Evolutionary conservation across 2,329 filamentous ascomycete species (phyloP).

Genomic region (Macrophomina tecta): DNA sequence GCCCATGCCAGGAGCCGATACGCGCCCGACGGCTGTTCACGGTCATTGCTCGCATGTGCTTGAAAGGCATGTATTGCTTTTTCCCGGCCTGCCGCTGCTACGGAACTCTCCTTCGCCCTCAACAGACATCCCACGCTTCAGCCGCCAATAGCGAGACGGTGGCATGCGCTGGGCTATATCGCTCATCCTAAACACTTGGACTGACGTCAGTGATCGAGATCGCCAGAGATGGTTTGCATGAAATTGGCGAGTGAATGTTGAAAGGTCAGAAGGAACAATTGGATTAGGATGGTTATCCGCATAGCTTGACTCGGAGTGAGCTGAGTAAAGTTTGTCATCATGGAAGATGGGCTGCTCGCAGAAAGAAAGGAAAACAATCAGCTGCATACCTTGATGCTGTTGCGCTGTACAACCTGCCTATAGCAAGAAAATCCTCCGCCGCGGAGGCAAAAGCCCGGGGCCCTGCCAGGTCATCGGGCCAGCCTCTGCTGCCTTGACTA

Average conservation of each 20-base stretch:
- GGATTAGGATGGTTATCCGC: slow-evolving; percentile 27
- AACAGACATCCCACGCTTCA: neutral
- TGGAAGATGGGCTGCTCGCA: slow-evolving; percentile 5
- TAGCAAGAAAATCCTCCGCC: neutral
- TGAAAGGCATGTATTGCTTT: neutral
- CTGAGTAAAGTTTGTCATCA: slow-evolving; percentile 29
- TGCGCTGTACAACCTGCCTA: neutral
- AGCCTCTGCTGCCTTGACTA: neutral
- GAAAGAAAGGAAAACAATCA: neutral
- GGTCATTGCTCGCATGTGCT: neutral
- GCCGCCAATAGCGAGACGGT: neutral
- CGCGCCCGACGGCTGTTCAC: neutral
- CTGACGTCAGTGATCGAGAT: neutral
- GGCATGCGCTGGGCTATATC: neutral
- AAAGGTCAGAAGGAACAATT: slow-evolving; percentile 29
- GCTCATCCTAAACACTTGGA: slow-evolving; percentile 11
- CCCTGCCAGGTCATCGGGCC: slow-evolving; percentile 3
- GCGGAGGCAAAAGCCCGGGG: neutral
- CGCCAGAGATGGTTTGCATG: neutral
- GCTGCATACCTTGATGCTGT: slow-evolving; percentile 7
- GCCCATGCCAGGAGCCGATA: neutral
- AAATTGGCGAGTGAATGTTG: neutral
- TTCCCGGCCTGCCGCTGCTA: neutral
- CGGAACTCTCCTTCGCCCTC: neutral
- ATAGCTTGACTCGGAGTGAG: slow-evolving; percentile 28